Evolutionary conservation across 306 rosid genomes (phyloP), one percentile per base, ranked within the genome.

Genomic region (Cyclanthera cordifolia): DNA sequence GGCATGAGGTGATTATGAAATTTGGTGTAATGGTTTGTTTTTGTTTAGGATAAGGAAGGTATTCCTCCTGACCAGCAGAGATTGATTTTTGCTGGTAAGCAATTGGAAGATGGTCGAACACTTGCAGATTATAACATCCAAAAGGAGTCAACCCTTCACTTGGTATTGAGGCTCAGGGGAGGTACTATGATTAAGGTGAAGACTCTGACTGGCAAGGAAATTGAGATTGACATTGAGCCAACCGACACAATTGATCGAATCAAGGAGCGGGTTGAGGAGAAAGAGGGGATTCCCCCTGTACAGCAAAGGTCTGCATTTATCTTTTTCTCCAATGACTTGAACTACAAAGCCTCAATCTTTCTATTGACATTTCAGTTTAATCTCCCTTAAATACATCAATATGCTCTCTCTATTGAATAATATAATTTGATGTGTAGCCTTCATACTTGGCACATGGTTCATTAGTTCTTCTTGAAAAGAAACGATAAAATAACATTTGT

Each of bases 111-210:
- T 85, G 99, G 96, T 0, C 85, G 94, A 69, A 86, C 96, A 47
- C 96, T 93, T 76, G 96, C 99, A 46, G 94, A 93, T 78, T 93
- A 87, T 65, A 93, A 87, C 84, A 93, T 93, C 53, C 96, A 93
- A 74, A 89, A 93, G 90, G 99, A 89, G 80, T 93, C 99, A 0
- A 93, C 99, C 3, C 99, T 93, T 76, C 95, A 89, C 80, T 83
- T 87, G 57, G 96, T 93, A 45, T 81, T 93, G 84, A 89, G 99
- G 91, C 90, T 93, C 28, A 82, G 99, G 78, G 99, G 96, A 60
- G 99, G 99, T 61, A 93, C 99, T 55, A 93, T 93, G 99, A 93
- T 93, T 60, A 93, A 93, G 86, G 99, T 93, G 75, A 93, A 90
- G 81, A 93, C 99, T 67, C 85, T 93, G 5, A 93, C 96, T 10